Evolutionary conservation across 495 filamentous ascomycete species (phyloP).

Genomic region (Xylaria intraflava): DNA sequence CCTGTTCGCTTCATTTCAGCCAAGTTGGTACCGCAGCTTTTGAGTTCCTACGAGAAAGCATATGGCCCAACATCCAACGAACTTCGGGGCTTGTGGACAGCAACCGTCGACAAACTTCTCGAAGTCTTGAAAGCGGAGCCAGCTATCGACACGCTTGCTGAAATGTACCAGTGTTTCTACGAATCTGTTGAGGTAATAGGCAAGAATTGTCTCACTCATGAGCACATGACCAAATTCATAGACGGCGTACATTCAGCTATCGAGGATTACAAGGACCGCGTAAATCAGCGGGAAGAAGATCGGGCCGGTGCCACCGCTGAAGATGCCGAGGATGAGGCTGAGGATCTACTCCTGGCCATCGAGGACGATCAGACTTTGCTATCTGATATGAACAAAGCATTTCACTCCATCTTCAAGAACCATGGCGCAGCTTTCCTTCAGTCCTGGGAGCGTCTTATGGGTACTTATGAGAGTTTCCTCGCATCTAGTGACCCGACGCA

Average conservation of each 20-base stretch:
- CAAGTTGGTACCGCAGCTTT: slow-evolving; percentile 87
- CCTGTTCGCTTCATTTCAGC: slow-evolving; percentile 93
- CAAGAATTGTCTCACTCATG: slow-evolving; percentile 65
- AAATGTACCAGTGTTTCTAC: slow-evolving; percentile 99
- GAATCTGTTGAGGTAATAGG: slow-evolving; percentile 95
- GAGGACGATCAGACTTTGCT: slow-evolving; percentile 96
- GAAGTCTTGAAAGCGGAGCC: slow-evolving; percentile 94
- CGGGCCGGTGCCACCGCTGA: slow-evolving; percentile 61
- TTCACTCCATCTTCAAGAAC: slow-evolving; percentile 98
- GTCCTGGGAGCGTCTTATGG: slow-evolving; percentile 75
- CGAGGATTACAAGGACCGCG: slow-evolving; percentile 84
- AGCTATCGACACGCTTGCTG: slow-evolving; percentile 89
- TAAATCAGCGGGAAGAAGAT: slow-evolving; percentile 72
- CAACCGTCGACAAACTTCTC: slow-evolving; percentile 81
- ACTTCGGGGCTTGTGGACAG: slow-evolving; percentile 72
- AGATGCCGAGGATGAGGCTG: slow-evolving; percentile 75
- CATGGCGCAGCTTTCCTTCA: slow-evolving; percentile 77
- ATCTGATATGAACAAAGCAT: slow-evolving; percentile 99
- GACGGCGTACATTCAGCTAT: slow-evolving; percentile 74
- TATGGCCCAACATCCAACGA: slow-evolving; percentile 71
- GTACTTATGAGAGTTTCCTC: slow-evolving; percentile 80
- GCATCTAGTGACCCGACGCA: slow-evolving; percentile 81
- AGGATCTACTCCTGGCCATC: slow-evolving; percentile 79
- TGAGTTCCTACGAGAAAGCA: slow-evolving; percentile 87
- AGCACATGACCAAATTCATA: slow-evolving; percentile 83